Base-by-base conservation (phyloP, 2,329 filamentous ascomycete genomes). In the Fusarium napiforme region DNA sequence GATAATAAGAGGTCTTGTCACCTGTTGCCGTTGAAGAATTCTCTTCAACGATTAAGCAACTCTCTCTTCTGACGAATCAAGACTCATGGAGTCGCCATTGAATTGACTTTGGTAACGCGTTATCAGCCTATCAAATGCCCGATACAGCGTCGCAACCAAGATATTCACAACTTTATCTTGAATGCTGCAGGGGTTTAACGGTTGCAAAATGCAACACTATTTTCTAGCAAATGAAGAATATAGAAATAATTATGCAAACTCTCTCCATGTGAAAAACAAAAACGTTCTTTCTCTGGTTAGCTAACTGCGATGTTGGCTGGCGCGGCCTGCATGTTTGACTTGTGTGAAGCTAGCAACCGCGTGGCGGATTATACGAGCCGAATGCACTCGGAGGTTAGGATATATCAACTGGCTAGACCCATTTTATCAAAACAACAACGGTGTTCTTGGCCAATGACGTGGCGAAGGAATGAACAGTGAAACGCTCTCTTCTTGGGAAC, bases 331-430 rank as follows among this genome's bases (percentile, higher is more conserved):
- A 10, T 12, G 19, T 8, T 23, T 19, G 30, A n/a, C 12, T 12
- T 50, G 4, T 14, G 30, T 23, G 16, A 50, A 14, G 30, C 18
- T 26, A 11, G 45, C 15, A 50, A 23, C 14, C 19, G 18, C 9
- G 6, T 34, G 30, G 14, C 19, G 36, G 21, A 53, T 16, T 15
- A 15, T 42, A 67, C 65, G 40, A 67, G 42, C 64, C 64, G 60
- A 67, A 15, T 9, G 32, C 30, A 19, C 15, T 65, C 64, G 64
- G 64, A 58, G 42, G 43, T 58, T 37, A 58, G 23, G 19, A 21
- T 10, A 59, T 34, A n/a, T 21, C n/a, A 21, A 21, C 19, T 16
- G 23, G 40, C n/a, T 32, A 14, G 14, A 16, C 43, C 61, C 19
- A n/a, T 16, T 46, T 55, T 63, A 19, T 28, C 37, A 10, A 32